Evolutionary conservation across 805 yeast genomes (phyloP).

Genomic region (Deakozyma indianensis): DNA sequence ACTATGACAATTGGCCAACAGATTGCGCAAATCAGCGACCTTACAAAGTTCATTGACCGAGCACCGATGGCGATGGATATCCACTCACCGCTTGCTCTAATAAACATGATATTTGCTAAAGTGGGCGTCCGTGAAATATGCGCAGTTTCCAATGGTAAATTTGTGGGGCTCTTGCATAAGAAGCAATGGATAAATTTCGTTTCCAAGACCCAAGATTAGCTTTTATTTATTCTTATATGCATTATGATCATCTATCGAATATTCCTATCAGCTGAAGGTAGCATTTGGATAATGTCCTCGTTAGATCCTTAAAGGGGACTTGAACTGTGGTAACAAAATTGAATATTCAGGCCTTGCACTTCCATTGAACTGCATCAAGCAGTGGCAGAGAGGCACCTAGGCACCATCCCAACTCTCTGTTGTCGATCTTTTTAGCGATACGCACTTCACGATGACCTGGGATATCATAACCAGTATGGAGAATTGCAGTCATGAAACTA

Average conservation of each 20-base stretch:
- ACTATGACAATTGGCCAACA: neutral
- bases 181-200: slow-evolving; percentile 34
- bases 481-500: slow-evolving; percentile 74
- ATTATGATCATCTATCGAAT: too few relatives aligned
- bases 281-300: too few relatives aligned
- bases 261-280: too few relatives aligned
- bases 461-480: slow-evolving; percentile 95
- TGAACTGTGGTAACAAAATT: too few relatives aligned
- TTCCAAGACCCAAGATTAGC: neutral
- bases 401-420: slow-evolving; percentile 97
- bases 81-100: slow-evolving; percentile 34
- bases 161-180: slow-evolving; percentile 38
- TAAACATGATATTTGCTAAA: slow-evolving; percentile 36
- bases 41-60: slow-evolving; percentile 29
- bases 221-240: neutral
- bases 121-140: slow-evolving; percentile 37
- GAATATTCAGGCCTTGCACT: slow-evolving; percentile 35
- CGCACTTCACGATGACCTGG: slow-evolving; percentile 79
- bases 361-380: slow-evolving; percentile 56
- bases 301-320: too few relatives aligned
- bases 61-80: slow-evolving; percentile 35
- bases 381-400: slow-evolving; percentile 93
- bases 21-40: slow-evolving; percentile 21
- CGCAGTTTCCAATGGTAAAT: slow-evolving; percentile 32
- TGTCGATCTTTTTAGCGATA: slow-evolving; percentile 80